phyloP scores from a whole-genome alignment of 192 early-diverging fungal species.

The Phlyctochytrium bullatum region DNA sequence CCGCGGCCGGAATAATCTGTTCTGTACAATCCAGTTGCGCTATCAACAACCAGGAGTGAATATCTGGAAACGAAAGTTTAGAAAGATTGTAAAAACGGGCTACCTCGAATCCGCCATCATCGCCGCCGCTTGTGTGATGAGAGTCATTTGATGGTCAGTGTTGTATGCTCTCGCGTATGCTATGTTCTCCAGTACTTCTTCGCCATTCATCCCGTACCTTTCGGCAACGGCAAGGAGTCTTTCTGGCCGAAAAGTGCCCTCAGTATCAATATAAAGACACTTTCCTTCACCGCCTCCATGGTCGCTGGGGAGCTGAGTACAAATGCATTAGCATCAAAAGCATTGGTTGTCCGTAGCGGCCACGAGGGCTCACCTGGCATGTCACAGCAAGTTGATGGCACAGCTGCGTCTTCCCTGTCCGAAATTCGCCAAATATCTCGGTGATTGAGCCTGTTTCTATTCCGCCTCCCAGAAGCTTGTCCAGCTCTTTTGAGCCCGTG shows the following conservation, averaged over 20 bases:
- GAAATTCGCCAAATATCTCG: constrained; percentile 97
- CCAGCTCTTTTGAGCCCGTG: constrained; percentile 88
- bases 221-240: constrained; percentile 81
- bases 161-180: constrained; percentile 94
- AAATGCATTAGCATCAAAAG: background rate
- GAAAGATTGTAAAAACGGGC: constrained; percentile 10
- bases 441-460: constrained; percentile 97
- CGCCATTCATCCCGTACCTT: constrained; percentile 75
- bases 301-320: constrained; percentile 63
- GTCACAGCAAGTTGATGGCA: constrained; percentile 95
- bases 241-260: constrained; percentile 94
- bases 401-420: constrained; percentile 96
- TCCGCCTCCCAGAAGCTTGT: constrained; percentile 89
- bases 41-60: constrained; percentile 86
- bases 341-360: background rate
- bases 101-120: constrained; percentile 85
- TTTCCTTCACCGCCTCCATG: constrained; percentile 93
- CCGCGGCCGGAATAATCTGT: constrained; percentile 97
- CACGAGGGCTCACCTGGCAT: constrained; percentile 66
- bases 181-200: constrained; percentile 91
- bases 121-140: constrained; percentile 79
- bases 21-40: constrained; percentile 87
- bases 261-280: constrained; percentile 95
- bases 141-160: constrained; percentile 87
- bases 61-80: constrained; percentile 50